These are phyloP conservation scores for Cutaneotrichosporon sp. DNA, from an alignment of 1,284 basidiomycete species.

Conservation along the genomic window DNA sequence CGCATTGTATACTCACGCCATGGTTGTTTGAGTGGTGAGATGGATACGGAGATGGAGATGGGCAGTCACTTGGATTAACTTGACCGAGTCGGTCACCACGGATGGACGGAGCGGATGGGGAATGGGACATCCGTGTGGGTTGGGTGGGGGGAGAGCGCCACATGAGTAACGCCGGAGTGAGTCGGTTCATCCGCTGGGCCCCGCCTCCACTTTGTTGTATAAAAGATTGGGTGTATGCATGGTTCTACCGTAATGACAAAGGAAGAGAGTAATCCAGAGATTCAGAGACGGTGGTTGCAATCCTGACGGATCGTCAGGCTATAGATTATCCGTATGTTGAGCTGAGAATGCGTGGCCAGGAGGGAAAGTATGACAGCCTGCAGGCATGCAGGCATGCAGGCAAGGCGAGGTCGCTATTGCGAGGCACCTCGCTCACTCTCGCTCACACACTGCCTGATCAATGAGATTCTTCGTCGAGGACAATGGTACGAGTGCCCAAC, in stretches of 20 bases:
- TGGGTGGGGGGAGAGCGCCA: not conserved
- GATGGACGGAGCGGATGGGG: not conserved
- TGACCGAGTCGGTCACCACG: slow-evolving; percentile 1
- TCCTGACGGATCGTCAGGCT: too few species aligned
- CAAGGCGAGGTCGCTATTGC: too few species aligned
- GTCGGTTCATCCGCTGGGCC: slow-evolving; percentile 8
- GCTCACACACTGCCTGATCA: too few species aligned
- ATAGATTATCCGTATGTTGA: too few species aligned
- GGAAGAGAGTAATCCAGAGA: too few species aligned
- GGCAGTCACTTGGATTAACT: not conserved
- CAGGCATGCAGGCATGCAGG: too few species aligned
- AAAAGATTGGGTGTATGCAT: not conserved
- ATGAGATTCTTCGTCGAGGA: too few species aligned
- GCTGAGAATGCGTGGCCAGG: too few species aligned
- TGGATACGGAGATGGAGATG: not conserved
- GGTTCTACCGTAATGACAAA: not conserved
- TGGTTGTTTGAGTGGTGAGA: not conserved
- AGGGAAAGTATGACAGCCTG: too few species aligned
- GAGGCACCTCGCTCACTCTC: too few species aligned
- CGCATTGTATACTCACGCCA: slow-evolving; percentile 1
- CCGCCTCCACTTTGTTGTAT: not conserved
- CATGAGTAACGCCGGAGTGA: not conserved
- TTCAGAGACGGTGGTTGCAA: too few species aligned
- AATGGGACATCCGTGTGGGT: not conserved
- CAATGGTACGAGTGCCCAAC: too few species aligned